Base-by-base conservation (phyloP, 805 yeast species). In the Kuraishia cidri region DNA sequence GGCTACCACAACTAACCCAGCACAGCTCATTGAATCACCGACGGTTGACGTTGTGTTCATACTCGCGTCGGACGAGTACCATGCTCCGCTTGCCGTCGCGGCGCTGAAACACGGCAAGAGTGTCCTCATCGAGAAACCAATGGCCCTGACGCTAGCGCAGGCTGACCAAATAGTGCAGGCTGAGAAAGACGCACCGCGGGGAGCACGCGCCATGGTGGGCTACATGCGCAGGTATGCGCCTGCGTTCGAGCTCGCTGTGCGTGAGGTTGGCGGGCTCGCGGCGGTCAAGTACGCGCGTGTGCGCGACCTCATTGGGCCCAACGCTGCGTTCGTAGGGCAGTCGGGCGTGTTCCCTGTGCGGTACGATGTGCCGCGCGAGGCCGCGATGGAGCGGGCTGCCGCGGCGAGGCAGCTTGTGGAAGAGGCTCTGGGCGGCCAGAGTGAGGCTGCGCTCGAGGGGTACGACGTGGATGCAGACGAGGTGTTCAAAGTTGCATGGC, bases 171-270 rank as follows among this genome's bases (percentile, higher is more conserved):
- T n/a, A n/a, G n/a, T n/a, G n/a, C n/a, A n/a, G n/a, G n/a, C n/a
- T n/a, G n/a, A n/a, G n/a, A n/a, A n/a, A n/a, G n/a, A n/a, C n/a
- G n/a, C n/a, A n/a, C n/a, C n/a, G n/a, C n/a, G n/a, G n/a, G n/a
- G n/a, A n/a, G n/a, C n/a, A n/a, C n/a, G n/a, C n/a, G 36, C 28
- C 9, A 11, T 15, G 9, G 34, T 33, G n/a, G 36, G 36, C 11
- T 33, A 33, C 31, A 33, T 33, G 36, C 17, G 36, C 15, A 16
- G 36, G 15, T 19, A 29, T 13, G 36, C 36, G 4, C 36, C 36
- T 5, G 36, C 34, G 10, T 33, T 33, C 18, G 36, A 33, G 6
- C 4, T 19, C 4, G 36, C 36, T 6, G 6, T 33, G 17, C 28
- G 29, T 24, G 34, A 33, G 14, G 24, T 33, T 14, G 36, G 34